Evolutionary conservation across 2,329 filamentous ascomycete genomes (phyloP).

Genomic region (Ascochyta viciae-villosae): DNA sequence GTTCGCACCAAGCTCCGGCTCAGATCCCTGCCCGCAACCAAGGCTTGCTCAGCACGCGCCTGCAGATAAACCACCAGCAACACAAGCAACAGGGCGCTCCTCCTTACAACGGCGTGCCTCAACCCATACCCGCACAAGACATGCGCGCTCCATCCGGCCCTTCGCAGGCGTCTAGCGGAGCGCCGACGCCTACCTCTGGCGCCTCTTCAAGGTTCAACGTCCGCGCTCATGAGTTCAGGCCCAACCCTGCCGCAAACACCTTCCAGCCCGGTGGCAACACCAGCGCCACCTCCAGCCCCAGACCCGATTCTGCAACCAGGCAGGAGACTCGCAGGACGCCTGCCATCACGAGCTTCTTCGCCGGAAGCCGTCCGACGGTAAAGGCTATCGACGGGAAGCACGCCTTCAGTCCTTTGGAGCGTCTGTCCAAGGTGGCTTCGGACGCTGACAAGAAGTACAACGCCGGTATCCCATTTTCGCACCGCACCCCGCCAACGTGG

Average conservation of each 20-base stretch:
- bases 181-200: conserved; percentile 62
- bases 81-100: conserved; percentile 53
- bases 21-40: conserved; percentile 48
- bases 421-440: conserved; percentile 71
- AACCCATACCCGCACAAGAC: conserved; percentile 67
- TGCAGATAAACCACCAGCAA: conserved; percentile 61
- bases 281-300: conserved; percentile 75
- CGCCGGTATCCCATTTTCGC: conserved; percentile 83
- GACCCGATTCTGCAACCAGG: conserved; percentile 56
- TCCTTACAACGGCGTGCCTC: conserved; percentile 59
- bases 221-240: conserved; percentile 78
- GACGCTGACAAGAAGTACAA: conserved; percentile 65
- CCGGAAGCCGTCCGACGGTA: conserved; percentile 71
- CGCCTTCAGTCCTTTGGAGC: conserved; percentile 70
- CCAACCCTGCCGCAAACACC: conserved; percentile 77
- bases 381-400: conserved; percentile 61
- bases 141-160: conserved; percentile 77
- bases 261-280: conserved; percentile 75
- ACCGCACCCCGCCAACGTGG: conserved; percentile 87
- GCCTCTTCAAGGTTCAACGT: conserved; percentile 65
- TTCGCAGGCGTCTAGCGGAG: conserved; percentile 57
- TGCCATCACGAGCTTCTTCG: conserved; percentile 61
- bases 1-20: conserved; percentile 53
- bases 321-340: conserved; percentile 42
- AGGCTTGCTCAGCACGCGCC: conserved; percentile 58